Evolutionary conservation across 805 yeast species (phyloP).

Genomic region (Yarrowia osloensis): DNA sequence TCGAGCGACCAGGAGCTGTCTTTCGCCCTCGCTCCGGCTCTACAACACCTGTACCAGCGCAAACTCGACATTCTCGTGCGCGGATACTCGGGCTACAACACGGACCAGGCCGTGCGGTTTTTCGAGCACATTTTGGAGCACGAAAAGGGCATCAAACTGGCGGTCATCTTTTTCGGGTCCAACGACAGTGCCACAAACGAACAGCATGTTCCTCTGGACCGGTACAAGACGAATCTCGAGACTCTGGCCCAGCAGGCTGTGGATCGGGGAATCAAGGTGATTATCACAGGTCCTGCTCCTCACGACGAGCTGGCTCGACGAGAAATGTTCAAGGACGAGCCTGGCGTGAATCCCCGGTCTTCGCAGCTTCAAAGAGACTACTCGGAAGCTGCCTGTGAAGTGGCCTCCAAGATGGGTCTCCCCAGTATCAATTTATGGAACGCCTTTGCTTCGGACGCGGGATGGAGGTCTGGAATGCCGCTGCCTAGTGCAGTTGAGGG

Average conservation of each 20-base stretch:
- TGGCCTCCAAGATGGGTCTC: slow-evolving; percentile 51
- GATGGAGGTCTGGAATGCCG: slow-evolving; percentile 45
- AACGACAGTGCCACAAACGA: slow-evolving; percentile 63
- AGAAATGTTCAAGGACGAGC: slow-evolving; percentile 35
- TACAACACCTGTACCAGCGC: slow-evolving; percentile 49
- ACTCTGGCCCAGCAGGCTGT: slow-evolving; percentile 48
- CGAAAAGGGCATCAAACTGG: slow-evolving; percentile 48
- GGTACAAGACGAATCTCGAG: slow-evolving; percentile 53
- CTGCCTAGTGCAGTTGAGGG: slow-evolving; percentile 35
- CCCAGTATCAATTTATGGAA: slow-evolving; percentile 62
- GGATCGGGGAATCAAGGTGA: slow-evolving; percentile 50
- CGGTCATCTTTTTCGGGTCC: slow-evolving; percentile 70
- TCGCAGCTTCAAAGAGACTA: slow-evolving; percentile 52
- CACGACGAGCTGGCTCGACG: slow-evolving; percentile 44
- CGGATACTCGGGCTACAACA: slow-evolving; percentile 77
- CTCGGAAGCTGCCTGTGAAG: slow-evolving; percentile 50
- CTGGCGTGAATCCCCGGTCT: slow-evolving; percentile 49
- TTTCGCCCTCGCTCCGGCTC: slow-evolving; percentile 56
- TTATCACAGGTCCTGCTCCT: slow-evolving; percentile 63
- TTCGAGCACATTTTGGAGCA: slow-evolving; percentile 53
- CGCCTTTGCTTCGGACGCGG: slow-evolving; percentile 47
- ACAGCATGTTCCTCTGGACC: slow-evolving; percentile 55
- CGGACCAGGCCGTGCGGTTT: slow-evolving; percentile 58
- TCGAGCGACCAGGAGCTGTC: slow-evolving; percentile 47
- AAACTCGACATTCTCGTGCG: slow-evolving; percentile 68